Base-by-base conservation (phyloP, 352 stramenopile species). In the Globisporangium radiosum region DNA sequence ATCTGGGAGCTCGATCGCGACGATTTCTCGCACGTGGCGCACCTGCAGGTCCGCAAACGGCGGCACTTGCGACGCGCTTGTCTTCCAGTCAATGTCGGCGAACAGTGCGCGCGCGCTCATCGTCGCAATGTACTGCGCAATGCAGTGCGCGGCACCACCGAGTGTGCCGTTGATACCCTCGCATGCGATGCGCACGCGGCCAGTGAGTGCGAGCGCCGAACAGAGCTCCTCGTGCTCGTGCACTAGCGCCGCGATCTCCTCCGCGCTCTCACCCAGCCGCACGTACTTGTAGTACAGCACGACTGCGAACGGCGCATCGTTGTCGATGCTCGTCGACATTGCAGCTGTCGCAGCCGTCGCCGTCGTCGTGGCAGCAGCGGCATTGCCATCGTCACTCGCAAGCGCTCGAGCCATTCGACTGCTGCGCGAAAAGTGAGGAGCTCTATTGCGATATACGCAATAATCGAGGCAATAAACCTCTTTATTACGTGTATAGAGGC, bases 151-250 rank as follows among this genome's bases (percentile, higher is more conserved):
- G 4, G 62, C 59, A 14, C 84, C 85, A 17, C 78, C 81, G 1
- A 96, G 69, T 51, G 87, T 95, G 49, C 87, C 87, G 60, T 96
- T 96, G 65, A 96, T 83, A 47, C 87, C 87, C 57, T 96, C 87
- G n/a, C 70, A 56, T 11, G 84, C 82, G 37, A 96, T 71, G 37
- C 86, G 80, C 48, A 96, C 74, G 57, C 87, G 80, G 38, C 87
- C 87, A 4, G 63, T 69, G 61, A 96, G 81, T 39, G 54, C 40
- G 45, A 94, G 69, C 8, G 66, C 71, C 44, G 45, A 47, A 57
- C 82, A 92, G 25, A 92, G 63, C 25, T 52, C 3, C 42, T 85
- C 62, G 11, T 94, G 87, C 36, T 60, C 52, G 0, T 25, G 56
- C 33, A 81, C 74, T 43, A 81, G 65, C 38, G 56, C 47, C 47